Evolutionary conservation across 768 basidiomycete genomes (phyloP).

Genomic region (Suillus variegatus): DNA sequence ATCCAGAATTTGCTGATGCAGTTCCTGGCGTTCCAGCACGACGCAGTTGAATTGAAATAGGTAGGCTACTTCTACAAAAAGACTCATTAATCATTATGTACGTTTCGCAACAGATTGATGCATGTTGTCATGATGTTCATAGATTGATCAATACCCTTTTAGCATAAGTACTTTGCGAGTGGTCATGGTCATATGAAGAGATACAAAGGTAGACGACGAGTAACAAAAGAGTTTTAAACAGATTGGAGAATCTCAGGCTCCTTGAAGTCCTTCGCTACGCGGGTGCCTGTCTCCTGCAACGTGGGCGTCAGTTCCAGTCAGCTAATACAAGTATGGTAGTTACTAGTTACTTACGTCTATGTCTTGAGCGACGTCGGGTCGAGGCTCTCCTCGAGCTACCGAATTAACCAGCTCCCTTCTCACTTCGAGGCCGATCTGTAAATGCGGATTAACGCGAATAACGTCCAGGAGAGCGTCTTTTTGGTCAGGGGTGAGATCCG

Average conservation of each 20-base stretch:
- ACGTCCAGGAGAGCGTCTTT: constrained; percentile 97
- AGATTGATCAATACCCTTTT: no score
- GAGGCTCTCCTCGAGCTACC: constrained; percentile 81
- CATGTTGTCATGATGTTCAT: no score
- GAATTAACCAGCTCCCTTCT: constrained; percentile 88
- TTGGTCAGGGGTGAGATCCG: constrained; percentile 94
- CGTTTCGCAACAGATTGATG: no score
- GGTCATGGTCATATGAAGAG: constrained; percentile 32
- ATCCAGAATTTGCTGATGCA: no score
- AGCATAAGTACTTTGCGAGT: background rate
- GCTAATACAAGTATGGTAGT: constrained; percentile 5
- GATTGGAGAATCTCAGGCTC: constrained; percentile 93
- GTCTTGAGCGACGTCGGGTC: constrained; percentile 64
- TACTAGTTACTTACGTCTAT: constrained; percentile 62
- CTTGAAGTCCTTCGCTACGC: constrained; percentile 95
- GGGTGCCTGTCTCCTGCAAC: constrained; percentile 87
- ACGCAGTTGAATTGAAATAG: no score
- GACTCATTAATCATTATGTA: no score
- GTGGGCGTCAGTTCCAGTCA: constrained; percentile 13
- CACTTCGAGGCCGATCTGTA: constrained; percentile 87
- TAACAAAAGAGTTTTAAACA: constrained; percentile 60
- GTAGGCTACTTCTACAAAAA: no score
- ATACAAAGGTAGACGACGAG: constrained; percentile 39
- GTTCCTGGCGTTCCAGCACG: no score
- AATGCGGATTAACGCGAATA: constrained; percentile 80